Evolutionary conservation across 2,329 filamentous ascomycete species (phyloP), one percentile per base, ranked within the genome.

Genomic region (Gaeumannomyces tritici): DNA sequence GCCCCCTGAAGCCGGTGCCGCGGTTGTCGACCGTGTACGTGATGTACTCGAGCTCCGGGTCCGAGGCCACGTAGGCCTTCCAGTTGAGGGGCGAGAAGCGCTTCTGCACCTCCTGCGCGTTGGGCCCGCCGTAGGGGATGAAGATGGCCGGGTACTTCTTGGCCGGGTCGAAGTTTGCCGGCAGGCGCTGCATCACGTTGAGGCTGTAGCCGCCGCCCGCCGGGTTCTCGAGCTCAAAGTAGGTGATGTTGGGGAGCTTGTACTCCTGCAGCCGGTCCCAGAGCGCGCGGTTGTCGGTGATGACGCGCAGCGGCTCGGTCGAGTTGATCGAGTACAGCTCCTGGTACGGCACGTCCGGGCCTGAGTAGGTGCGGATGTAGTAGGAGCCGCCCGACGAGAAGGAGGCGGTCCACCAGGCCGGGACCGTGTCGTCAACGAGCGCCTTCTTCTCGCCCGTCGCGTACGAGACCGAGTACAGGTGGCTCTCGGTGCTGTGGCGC

Each of bases 141-240:
- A 99, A 99, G 4, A 99, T 83, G 1, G 98, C 91, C 0, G 95
- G 95, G 69, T 99, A 98, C 71, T 89, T 87, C 76, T 90, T 93
- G 69, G 86, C 87, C 24, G 85, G 79, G 72, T 93, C 84, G 72
- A 98, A 99, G 74, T 96, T 89, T 1, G 93, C 89, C 7, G 95
- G 95, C 0, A 91, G 89, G 42, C 92, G 89, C 75, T 99, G 95
- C 21, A 98, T 78, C 67, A 84, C 86, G 74, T 86, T 85, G 68
- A 86, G 78, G n/a, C 87, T 83, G 68, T 89, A 88, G 15, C 42
- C 42, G 42, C 88, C 90, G 65, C 95, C 89, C 21, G 97, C 89
- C 21, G 97, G 84, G 26, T 88, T 89, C 61, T 61, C 60, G 21
- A 99, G 82, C 18, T 89, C 96, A 58, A 89, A 87, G 73, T 93